These are phyloP conservation scores for Colletotrichum tanaceti DNA, from an alignment of 2,329 filamentous ascomycete genomes.

Conservation along the genomic window DNA sequence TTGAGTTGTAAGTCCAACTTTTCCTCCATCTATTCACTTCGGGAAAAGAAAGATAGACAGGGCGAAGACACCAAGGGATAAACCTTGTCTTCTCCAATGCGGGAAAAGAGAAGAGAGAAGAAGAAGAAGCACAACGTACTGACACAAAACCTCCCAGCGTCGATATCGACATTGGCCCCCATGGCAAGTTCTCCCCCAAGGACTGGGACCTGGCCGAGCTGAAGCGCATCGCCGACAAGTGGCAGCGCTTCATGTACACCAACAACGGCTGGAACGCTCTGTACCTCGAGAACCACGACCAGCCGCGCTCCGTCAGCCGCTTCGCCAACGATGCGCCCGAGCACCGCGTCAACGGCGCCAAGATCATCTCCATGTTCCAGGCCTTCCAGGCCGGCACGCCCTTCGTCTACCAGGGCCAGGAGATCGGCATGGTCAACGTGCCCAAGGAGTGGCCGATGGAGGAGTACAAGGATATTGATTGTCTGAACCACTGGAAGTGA, in stretches of 20 bases:
- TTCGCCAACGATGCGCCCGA: constrained; percentile 63
- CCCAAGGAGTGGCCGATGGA: constrained; percentile 70
- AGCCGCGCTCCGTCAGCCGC: constrained; percentile 69
- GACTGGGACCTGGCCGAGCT: constrained; percentile 63
- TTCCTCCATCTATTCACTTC: too few species aligned
- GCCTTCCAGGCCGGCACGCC: constrained; percentile 70
- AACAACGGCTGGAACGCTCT: constrained; percentile 73
- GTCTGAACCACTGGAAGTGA: constrained; percentile 62
- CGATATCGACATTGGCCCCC: constrained; percentile 59
- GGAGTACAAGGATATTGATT: constrained; percentile 77
- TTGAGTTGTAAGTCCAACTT: constrained; percentile 65
- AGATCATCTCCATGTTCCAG: constrained; percentile 69
- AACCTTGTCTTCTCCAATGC: too few species aligned
- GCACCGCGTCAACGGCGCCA: constrained; percentile 63
- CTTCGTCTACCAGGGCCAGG: constrained; percentile 78
- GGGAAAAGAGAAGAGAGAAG: too few species aligned
- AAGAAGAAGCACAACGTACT: constrained; percentile 1
- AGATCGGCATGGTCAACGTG: constrained; percentile 75
- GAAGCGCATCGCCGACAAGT: constrained; percentile 65
- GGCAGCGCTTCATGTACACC: constrained; percentile 70
- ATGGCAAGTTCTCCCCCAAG: constrained; percentile 56
- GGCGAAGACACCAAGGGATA: too few species aligned
- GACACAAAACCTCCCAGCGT: constrained; percentile 50
- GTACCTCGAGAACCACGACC: constrained; percentile 76
- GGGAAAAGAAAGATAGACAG: too few species aligned